phyloP scores from a whole-genome alignment of 495 filamentous ascomycete genomes.

The Neohortaea acidophila region DNA sequence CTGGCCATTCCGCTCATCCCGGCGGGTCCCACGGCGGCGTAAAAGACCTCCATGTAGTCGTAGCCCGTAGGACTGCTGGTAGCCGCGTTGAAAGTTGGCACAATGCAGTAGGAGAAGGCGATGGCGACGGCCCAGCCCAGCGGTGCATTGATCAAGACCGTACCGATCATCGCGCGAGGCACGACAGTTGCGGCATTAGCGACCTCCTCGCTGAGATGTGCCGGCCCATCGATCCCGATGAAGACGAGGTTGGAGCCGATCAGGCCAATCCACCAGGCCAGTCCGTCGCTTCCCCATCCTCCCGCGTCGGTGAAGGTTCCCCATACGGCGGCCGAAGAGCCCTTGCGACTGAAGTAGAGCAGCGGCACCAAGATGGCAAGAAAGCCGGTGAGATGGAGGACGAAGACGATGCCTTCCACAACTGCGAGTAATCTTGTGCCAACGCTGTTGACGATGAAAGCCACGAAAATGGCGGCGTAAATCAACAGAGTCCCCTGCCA shows the following conservation, averaged over 20 bases:
- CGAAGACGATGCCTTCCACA: slow-evolving; percentile 30
- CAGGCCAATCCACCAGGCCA: slow-evolving; percentile 25
- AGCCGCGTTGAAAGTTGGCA: slow-evolving; percentile 10
- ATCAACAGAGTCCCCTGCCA: slow-evolving; percentile 40
- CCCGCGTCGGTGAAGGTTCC: slow-evolving; percentile 1
- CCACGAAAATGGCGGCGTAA: slow-evolving; percentile 28
- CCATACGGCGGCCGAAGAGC: slow-evolving; percentile 18
- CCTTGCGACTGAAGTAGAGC: slow-evolving; percentile 31
- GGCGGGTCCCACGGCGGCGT: slow-evolving; percentile 28
- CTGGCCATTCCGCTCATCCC: not conserved
- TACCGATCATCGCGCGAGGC: slow-evolving; percentile 19
- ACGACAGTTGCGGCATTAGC: slow-evolving; percentile 15
- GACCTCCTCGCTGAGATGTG: slow-evolving; percentile 23
- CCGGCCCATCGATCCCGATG: slow-evolving; percentile 23
- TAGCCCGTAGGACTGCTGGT: too few relatives aligned
- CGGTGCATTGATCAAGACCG: slow-evolving; percentile 13
- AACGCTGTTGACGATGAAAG: slow-evolving; percentile 33
- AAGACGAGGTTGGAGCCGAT: slow-evolving; percentile 15
- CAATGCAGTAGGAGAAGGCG: slow-evolving; percentile 18
- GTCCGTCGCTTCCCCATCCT: not conserved
- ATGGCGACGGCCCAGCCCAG: slow-evolving; percentile 20
- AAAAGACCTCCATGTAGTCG: slow-evolving; percentile 22
- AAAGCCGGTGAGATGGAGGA: slow-evolving; percentile 31
- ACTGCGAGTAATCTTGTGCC: slow-evolving; percentile 29
- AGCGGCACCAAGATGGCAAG: slow-evolving; percentile 28